Base-by-base conservation (phyloP, 2,329 filamentous ascomycete genomes). In the Elsinoe ampelina region DNA sequence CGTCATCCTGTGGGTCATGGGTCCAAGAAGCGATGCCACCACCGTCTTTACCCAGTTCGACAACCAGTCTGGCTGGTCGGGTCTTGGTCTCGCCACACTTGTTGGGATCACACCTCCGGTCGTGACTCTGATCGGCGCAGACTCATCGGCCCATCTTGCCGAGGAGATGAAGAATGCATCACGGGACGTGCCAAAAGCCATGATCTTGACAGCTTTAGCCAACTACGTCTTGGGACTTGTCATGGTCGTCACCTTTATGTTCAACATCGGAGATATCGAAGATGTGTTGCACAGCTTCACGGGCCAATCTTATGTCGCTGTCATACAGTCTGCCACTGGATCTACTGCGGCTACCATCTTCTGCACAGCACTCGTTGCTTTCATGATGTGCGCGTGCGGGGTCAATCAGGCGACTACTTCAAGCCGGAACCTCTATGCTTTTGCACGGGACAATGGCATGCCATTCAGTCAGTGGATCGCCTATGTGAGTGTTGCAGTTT, bases 41-140 rank as follows among this genome's bases (percentile, higher is more conserved):
- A 69, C 71, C 3, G 73, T 78, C 0, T 77, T 80, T 58, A 73
- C 73, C 3, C 65, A 70, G 1, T 80, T 80, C 58, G 65, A 70
- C 13, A 78, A 80, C 56, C 57, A 64, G 11, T 76, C 75, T 1
- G 66, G 65, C 2, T 80, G 75, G 72, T 65, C 65, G 7, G 64
- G 61, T 1, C 64, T 64, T 50, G 65, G 66, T 17, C 58, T 61
- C 8, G 63, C 67, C 8, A 54, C 39, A 1, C 36, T 64, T 8
- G 57, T 63, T 17, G 60, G 58, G 1, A 54, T 58, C 17, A 51
- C 57, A 20, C 45, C 56, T 13, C 55, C 56, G 12, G 57, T 58
- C 6, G 51, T 57, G 10, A 51, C 57, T 36, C 30, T 56, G 13
- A 55, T 60, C 42, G 58, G 58, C 17, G 51, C 52, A 39, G 45